A percentile compares a stretch with the other conserved stretches of the same genome.
Conservation (phyloP, 2,329 filamentous ascomycete species). For the Xylaria sp. region DNA sequence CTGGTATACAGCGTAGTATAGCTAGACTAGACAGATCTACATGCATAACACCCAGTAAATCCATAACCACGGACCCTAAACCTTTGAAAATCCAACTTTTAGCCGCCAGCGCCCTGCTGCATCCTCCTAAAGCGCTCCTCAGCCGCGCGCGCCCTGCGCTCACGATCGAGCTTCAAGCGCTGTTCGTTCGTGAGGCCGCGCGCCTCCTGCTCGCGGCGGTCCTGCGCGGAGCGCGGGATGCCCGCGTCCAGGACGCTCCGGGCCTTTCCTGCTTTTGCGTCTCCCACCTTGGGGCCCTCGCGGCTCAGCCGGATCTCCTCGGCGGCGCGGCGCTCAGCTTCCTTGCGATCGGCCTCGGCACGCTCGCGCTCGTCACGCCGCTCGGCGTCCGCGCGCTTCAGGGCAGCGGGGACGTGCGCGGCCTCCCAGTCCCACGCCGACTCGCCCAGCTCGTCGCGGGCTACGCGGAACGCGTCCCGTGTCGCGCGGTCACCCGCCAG, state of each 20-base stretch:
- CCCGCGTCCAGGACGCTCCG: constrained; percentile 67
- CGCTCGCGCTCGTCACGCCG: constrained; percentile 75
- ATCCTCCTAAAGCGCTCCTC: constrained; percentile 84
- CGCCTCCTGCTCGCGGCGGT: constrained; percentile 83
- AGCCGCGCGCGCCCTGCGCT: constrained; percentile 88
- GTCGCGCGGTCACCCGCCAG: constrained; percentile 86
- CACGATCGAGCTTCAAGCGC: constrained; percentile 83
- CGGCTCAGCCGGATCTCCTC: constrained; percentile 78
- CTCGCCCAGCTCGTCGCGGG: constrained; percentile 84
- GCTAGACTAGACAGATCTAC: not conserved
- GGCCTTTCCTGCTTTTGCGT: constrained; percentile 49
- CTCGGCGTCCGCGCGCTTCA: constrained; percentile 78
- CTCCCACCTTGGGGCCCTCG: constrained; percentile 68
- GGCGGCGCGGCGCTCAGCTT: constrained; percentile 74
- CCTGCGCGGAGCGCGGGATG: constrained; percentile 77
- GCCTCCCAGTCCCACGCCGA: constrained; percentile 79
- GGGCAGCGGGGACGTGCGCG: constrained; percentile 75
- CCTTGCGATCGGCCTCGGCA: constrained; percentile 72
- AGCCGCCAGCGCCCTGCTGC: constrained; percentile 56
- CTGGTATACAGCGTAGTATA: not conserved
- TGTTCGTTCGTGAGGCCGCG: constrained; percentile 90
- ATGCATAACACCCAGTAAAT: not conserved
- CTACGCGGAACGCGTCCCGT: constrained; percentile 90
- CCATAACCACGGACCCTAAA: not conserved
- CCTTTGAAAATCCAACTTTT: constrained; percentile 16